Base-by-base conservation (phyloP, 2,329 filamentous ascomycete genomes). In the Cytospora mali region DNA sequence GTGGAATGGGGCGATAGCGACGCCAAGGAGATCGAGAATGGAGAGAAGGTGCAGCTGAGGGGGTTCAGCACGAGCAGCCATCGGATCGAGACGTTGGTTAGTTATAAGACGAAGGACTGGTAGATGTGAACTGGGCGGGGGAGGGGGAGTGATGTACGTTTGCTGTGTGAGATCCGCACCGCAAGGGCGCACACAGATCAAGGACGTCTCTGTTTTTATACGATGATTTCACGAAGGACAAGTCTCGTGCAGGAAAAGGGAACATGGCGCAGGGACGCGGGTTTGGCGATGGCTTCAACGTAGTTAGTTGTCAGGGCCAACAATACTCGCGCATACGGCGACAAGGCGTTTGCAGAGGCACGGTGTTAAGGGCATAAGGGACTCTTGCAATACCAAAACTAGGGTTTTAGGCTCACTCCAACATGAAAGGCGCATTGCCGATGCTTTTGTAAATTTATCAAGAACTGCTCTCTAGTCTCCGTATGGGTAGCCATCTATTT, bases 1-100 rank as follows among this genome's bases (percentile, higher is more conserved):
- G 89, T 99, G 63, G 95, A 99, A 76, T 99, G 95, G 95, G 95
- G 95, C 53, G 95, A 99, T 78, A 97, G 92, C 69, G 95, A 98
- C 76, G 93, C 94, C 60, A 97, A 97, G 80, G 95, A 99, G 81
- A 97, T 99, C 67, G 82, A 88, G 73, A 91, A 95, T 70, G 94
- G 92, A 49, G 95, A 99, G 81, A 93, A 95, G 73, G 95, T 99
- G 31, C 93, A 97, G 79, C 79, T 99, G 72, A 85, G 95, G 65
- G 96, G 94, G 68, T 99, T 98, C 80, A 97, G 93, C 76, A 99
- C 95, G 18, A 93, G 89, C 68, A 97, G 89, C 71, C 95, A 99
- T 75, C 86, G 91, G 27, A 94, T 99, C 28, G 95, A 97, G 73
- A 99, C 95, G 0, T 78, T 98, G 68, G 95, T 99, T 61, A 97